Percentiles rank a stretch among this genome's conserved stretches.
Conservation (phyloP, 164 flowering plant genomes). For the Umbellularia californica region DNA sequence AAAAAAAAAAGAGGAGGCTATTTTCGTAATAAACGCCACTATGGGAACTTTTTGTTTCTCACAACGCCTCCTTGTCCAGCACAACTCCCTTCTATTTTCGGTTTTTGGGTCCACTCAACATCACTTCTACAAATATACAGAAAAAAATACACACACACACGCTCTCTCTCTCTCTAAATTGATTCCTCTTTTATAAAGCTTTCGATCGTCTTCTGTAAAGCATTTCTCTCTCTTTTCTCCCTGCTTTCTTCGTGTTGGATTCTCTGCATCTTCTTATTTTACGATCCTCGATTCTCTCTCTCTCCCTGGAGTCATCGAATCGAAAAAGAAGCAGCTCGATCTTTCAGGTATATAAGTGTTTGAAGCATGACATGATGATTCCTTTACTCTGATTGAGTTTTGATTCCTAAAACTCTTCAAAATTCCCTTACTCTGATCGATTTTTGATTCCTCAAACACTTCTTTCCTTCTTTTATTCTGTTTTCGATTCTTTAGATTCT, state of each 20-base stretch:
- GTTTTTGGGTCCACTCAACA: background rate
- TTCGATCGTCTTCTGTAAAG: background rate
- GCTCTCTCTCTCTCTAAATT: conserved; percentile 1
- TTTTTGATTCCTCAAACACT: background rate
- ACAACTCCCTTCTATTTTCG: background rate
- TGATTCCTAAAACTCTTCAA: background rate
- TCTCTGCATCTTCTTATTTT: background rate
- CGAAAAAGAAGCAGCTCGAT: background rate
- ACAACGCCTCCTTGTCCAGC: background rate
- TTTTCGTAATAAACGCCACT: too few species aligned
- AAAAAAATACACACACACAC: too few species aligned
- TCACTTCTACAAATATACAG: background rate
- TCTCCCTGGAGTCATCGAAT: background rate
- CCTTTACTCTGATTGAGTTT: background rate
- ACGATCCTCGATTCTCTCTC: background rate
- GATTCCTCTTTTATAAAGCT: background rate
- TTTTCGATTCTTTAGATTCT: background rate
- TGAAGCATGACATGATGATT: too few species aligned
- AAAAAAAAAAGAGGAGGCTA: too few species aligned
- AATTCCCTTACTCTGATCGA: background rate
- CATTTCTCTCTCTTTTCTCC: background rate
- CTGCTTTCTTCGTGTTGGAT: background rate
- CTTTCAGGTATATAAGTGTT: background rate
- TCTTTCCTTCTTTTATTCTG: background rate
- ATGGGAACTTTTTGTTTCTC: too few species aligned